phyloP scores from a whole-genome alignment of 1,139 yeast genomes.

The Pichia sp. region DNA sequence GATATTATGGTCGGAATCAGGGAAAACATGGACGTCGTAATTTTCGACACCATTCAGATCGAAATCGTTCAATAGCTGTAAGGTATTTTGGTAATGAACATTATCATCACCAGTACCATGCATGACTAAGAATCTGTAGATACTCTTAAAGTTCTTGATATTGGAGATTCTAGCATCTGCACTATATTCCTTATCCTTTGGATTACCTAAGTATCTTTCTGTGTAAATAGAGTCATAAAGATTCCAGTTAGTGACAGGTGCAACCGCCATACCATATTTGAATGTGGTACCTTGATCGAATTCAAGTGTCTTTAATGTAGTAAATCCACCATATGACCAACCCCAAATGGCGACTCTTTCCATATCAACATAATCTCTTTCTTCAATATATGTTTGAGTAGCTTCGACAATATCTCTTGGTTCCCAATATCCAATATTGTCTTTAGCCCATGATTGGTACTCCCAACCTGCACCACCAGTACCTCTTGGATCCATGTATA shows the following conservation, averaged over 20 bases:
- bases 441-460: conserved; percentile 64
- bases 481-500: conserved; percentile 92
- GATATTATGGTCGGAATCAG: conserved; percentile 91
- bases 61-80: conserved; percentile 69
- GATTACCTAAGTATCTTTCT: conserved; percentile 84
- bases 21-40: conserved; percentile 87
- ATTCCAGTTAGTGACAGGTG: conserved; percentile 85
- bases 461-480: conserved; percentile 89
- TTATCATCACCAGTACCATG: conserved; percentile 99
- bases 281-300: conserved; percentile 65
- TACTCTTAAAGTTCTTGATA: conserved; percentile 44
- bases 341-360: conserved; percentile 88
- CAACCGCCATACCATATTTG: conserved; percentile 83
- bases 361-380: conserved; percentile 54
- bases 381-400: conserved; percentile 57
- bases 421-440: conserved; percentile 82
- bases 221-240: conserved; percentile 83
- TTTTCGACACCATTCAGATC: conserved; percentile 66
- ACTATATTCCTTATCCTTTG: conserved; percentile 46
- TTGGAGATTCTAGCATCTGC: conserved; percentile 45
- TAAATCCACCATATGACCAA: conserved; percentile 90
- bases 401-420: conserved; percentile 75
- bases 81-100: conserved; percentile 89
- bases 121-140: conserved; percentile 71
- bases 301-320: conserved; percentile 75